Conservation (phyloP, 768 basidiomycete genomes). For the Mrakia frigida region DNA sequence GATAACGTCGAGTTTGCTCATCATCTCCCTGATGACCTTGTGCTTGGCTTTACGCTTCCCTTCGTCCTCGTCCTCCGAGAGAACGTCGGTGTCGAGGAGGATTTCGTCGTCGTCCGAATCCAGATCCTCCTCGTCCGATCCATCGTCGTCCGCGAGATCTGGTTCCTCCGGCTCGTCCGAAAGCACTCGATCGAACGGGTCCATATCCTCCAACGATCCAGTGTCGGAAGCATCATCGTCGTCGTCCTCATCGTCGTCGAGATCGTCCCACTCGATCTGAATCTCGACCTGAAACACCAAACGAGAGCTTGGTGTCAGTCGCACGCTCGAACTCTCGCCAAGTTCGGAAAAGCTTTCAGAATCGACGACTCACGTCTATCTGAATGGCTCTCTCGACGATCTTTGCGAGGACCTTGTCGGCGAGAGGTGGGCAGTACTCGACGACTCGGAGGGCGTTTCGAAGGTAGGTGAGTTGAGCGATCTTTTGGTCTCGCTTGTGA, state of each 20-base stretch:
- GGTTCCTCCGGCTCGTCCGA: conserved; percentile 38
- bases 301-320: neutral
- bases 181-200: conserved; percentile 64
- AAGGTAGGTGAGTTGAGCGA: conserved; percentile 79
- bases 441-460: conserved; percentile 78
- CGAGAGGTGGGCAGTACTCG: conserved; percentile 79
- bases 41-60: conserved; percentile 43
- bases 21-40: conserved; percentile 75
- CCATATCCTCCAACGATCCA: conserved; percentile 50
- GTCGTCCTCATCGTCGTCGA: conserved; percentile 46
- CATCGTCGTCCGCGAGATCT: conserved; percentile 46
- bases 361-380: conserved; percentile 70
- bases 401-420: conserved; percentile 71
- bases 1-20: conserved; percentile 83
- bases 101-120: conserved; percentile 55
- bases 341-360: neutral
- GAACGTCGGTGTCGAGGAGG: conserved; percentile 32
- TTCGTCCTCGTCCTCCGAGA: conserved; percentile 38
- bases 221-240: conserved; percentile 30
- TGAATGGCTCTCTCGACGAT: conserved; percentile 92
- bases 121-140: conserved; percentile 69
- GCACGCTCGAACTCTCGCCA: neutral
- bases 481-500: conserved; percentile 79
- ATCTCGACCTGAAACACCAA: conserved; percentile 70
- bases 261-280: conserved; percentile 87